Percentiles rank a stretch among this genome's conserved stretches.
Evolutionary conservation across 2,329 filamentous ascomycete genomes (phyloP).

Genomic region (Fusarium virguliforme): DNA sequence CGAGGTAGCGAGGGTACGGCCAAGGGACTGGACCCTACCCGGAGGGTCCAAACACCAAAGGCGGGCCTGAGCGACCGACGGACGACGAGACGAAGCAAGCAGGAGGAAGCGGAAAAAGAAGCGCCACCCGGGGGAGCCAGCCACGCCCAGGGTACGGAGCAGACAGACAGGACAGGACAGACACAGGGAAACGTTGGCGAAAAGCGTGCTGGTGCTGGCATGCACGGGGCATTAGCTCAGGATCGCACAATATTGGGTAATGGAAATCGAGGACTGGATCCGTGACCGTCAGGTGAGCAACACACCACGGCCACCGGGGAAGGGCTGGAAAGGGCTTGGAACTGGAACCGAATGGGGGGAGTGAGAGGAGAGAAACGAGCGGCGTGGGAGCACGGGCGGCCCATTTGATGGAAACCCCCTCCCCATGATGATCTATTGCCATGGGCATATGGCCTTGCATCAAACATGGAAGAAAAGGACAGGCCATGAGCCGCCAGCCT

Average conservation of each 20-base stretch:
- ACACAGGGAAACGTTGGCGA: slow-evolving; percentile 34
- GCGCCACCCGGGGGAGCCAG: slow-evolving; percentile 39
- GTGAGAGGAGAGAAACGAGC: slow-evolving; percentile 21
- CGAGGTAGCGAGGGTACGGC: slow-evolving; percentile 13
- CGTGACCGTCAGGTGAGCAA: slow-evolving; percentile 52
- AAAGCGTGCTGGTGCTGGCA: slow-evolving; percentile 45
- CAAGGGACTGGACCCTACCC: too few relatives aligned
- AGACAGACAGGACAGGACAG: too few relatives aligned
- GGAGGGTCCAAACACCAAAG: slow-evolving; percentile 45
- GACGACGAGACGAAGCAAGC: slow-evolving; percentile 7
- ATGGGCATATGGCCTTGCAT: slow-evolving; percentile 10
- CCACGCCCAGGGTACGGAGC: slow-evolving; percentile 13
- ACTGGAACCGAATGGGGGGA: slow-evolving; percentile 5
- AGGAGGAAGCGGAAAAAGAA: slow-evolving; percentile 34
- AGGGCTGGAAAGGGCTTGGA: slow-evolving; percentile 33
- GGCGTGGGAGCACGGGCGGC: slow-evolving; percentile 25
- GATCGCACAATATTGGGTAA: slow-evolving; percentile 63
- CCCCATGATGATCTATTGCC: slow-evolving; percentile 19
- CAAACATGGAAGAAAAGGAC: slow-evolving; percentile 11
- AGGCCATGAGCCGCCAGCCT: slow-evolving; percentile 30
- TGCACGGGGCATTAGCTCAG: slow-evolving; percentile 54
- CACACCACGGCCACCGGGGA: slow-evolving; percentile 44
- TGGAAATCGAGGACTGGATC: slow-evolving; percentile 63
- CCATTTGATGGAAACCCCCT: neutral
- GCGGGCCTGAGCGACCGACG: slow-evolving; percentile 39